These are phyloP conservation scores for Lepiota subincarnata DNA, from an alignment of 768 basidiomycete genomes.

Conservation along the genomic window DNA sequence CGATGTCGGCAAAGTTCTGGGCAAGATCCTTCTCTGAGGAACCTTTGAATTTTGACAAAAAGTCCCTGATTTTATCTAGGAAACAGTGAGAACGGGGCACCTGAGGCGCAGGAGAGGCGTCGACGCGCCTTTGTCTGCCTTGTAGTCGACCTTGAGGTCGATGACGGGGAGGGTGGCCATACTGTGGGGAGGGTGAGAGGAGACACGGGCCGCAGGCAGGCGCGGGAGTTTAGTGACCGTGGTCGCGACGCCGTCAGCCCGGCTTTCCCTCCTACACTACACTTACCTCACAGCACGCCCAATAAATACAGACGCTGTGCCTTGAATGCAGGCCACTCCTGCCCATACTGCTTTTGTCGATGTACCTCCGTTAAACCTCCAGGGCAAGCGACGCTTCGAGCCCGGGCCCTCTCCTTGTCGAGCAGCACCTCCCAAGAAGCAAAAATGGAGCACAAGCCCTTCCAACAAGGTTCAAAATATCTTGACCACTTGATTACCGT, in stretches of 20 bases:
- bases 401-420: neutral
- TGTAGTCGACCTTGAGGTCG: constrained; percentile 61
- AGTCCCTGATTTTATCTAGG: constrained; percentile 64
- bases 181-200: constrained; percentile 28
- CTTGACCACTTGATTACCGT: neutral
- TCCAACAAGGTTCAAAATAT: constrained; percentile 6
- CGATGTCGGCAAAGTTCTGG: constrained; percentile 65
- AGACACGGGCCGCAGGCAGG: constrained; percentile 9
- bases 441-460: neutral
- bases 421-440: neutral
- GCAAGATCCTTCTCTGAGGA: constrained; percentile 60
- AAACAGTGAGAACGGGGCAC: constrained; percentile 3
- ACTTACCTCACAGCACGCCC: neutral
- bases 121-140: constrained; percentile 61
- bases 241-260: neutral
- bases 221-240: neutral
- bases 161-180: constrained; percentile 63
- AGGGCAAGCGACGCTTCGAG: neutral
- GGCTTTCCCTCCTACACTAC: neutral
- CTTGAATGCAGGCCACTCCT: constrained; percentile 7
- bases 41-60: constrained; percentile 65
- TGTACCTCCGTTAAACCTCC: neutral
- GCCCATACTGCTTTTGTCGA: constrained; percentile 13
- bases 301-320: neutral
- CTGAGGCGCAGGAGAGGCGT: neutral